Percentiles rank a stretch among this genome's conserved stretches.
These are phyloP conservation scores for Starmerella gropengiesseri DNA, from an alignment of 805 yeast genomes.

Conservation along the genomic window DNA sequence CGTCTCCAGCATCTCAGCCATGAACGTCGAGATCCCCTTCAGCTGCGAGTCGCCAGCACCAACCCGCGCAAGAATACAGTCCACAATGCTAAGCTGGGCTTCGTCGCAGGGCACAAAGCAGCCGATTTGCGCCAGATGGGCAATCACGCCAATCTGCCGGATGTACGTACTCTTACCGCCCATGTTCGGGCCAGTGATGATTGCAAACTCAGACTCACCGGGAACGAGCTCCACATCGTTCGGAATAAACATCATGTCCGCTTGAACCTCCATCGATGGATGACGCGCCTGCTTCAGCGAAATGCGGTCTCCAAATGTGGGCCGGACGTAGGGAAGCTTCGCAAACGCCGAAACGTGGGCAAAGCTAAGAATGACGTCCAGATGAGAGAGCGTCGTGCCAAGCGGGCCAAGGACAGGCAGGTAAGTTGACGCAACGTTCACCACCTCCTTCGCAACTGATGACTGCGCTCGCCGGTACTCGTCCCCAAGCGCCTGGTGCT, in stretches of 20 bases:
- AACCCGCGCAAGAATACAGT: conserved; percentile 89
- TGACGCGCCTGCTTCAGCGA: conserved; percentile 71
- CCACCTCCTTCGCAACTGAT: conserved; percentile 70
- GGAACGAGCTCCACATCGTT: conserved; percentile 68
- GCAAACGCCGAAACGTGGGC: conserved; percentile 78
- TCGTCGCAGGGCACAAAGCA: conserved; percentile 64
- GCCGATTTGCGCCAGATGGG: conserved; percentile 68
- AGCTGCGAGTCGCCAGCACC: conserved; percentile 98
- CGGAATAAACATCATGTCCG: conserved; percentile 79
- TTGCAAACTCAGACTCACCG: conserved; percentile 53
- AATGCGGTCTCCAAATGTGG: conserved; percentile 47
- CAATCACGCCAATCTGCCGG: conserved; percentile 60
- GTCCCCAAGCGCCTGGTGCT: conserved; percentile 46
- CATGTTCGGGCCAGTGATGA: conserved; percentile 85
- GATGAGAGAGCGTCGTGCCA: conserved; percentile 50
- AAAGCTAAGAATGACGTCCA: conserved; percentile 78
- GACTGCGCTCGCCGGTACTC: conserved; percentile 69
- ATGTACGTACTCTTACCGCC: conserved; percentile 79
- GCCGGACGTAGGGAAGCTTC: conserved; percentile 69
- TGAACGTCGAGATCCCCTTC: conserved; percentile 92
- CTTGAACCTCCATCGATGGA: conserved; percentile 89
- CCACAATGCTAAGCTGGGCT: conserved; percentile 76
- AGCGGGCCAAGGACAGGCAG: conserved; percentile 64
- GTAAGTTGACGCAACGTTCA: conserved; percentile 70
- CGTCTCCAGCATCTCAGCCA: conserved; percentile 94